Base-by-base conservation (phyloP, 2,329 filamentous ascomycete species). In the Ophiostoma sp. region DNA sequence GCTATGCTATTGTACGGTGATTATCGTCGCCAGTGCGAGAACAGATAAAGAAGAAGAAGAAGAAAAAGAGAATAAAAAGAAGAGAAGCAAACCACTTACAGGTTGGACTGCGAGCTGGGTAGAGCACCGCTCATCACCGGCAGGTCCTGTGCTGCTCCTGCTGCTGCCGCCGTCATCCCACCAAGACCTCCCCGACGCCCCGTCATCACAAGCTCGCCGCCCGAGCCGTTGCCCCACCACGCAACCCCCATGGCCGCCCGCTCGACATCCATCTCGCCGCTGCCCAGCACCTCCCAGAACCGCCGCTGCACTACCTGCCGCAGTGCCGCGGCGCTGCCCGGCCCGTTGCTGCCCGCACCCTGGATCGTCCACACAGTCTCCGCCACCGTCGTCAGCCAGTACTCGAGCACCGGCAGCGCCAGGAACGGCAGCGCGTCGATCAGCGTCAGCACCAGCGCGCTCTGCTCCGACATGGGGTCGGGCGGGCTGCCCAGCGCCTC, bases 211-310 rank as follows among this genome's bases (percentile, higher is more conserved):
- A 85, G 76, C 73, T 84, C 85, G 78, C 77, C 87, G 80, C 80
- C 86, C 7, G 85, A 85, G 48, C 79, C 79, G 15, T 83, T 84
- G 13, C 88, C 91, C 94, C 94, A 97, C 94, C 94, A 97, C 1
- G 87, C 87, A 23, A 96, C 90, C 67, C 90, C 93, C 41, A 91
- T 84, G 57, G 89, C 87, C 7, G 92, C 90, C 72, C 93, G 85
- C 77, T 96, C 91, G 33, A 96, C 89, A 79, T 97, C 93, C 87
- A 97, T 90, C 80, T 96, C 93, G 3, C 93, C 93, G 74, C 86
- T 89, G 57, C 89, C 89, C 11, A 97, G 80, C 2, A 93, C 85
- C 71, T 95, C 89, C 89, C 91, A 93, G 78, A 96, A 90, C 67
- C 93, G 83, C 73, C 87, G 84, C 76, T 89, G 88, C 52, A 89